Conservation (phyloP, 2,329 filamentous ascomycete species). For the Colletotrichum gigasporum region DNA sequence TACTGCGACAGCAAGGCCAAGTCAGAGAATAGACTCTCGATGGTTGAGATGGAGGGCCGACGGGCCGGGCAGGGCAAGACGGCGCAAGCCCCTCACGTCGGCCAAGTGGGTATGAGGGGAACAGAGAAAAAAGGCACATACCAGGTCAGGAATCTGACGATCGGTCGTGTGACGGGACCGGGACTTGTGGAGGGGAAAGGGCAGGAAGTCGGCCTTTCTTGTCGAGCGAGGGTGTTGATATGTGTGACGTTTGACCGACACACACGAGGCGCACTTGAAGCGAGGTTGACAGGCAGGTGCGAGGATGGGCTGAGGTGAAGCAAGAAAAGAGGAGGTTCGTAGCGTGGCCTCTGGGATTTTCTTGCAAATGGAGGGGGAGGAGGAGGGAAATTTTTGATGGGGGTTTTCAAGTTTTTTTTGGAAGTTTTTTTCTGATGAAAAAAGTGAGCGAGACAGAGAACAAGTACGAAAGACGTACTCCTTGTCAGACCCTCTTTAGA, state of each 20-base stretch:
- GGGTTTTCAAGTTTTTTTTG: constrained; percentile 70
- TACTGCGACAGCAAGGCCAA: constrained; percentile 20
- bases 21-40: not conserved
- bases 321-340: constrained; percentile 28
- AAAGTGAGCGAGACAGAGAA: constrained; percentile 68
- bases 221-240: constrained; percentile 18
- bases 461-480: constrained; percentile 67
- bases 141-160: constrained; percentile 30
- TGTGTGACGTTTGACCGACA: constrained; percentile 34
- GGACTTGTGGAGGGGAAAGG: constrained; percentile 12
- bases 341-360: constrained; percentile 18
- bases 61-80: not conserved
- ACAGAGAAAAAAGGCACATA: constrained; percentile 15
- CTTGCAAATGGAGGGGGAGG: constrained; percentile 31
- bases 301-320: constrained; percentile 30
- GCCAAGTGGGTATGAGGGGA: not conserved
- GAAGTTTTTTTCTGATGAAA: constrained; percentile 60
- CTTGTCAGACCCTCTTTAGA: constrained; percentile 60
- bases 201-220: constrained; percentile 20
- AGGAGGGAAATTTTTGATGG: constrained; percentile 43
- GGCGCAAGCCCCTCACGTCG: not conserved
- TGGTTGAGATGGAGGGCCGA: not conserved
- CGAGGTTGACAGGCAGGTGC: constrained; percentile 31
- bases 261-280: constrained; percentile 29
- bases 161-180: constrained; percentile 22